Conservation (phyloP, 306 rosid species). For the Senna siamea region DNA sequence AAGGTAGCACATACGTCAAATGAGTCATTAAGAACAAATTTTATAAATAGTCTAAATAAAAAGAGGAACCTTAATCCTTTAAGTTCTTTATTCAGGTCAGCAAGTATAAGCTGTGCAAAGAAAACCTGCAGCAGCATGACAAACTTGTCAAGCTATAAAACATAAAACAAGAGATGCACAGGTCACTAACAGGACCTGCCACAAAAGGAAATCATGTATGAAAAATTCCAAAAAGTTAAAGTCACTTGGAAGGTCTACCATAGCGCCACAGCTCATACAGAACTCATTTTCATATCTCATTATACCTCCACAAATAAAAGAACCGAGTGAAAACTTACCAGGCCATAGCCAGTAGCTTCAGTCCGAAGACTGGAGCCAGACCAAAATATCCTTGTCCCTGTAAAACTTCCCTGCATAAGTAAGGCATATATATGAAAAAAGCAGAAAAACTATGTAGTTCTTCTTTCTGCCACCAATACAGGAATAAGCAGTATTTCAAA, state of each 20-base stretch:
- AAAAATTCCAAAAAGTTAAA: not conserved
- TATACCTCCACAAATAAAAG: constrained; percentile 35
- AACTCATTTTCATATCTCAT: constrained; percentile 24
- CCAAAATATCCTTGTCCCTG: constrained; percentile 98
- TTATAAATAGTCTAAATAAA: constrained; percentile 33
- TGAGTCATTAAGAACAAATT: constrained; percentile 33
- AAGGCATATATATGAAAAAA: constrained; percentile 55
- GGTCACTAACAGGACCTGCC: not conserved
- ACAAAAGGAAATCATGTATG: constrained; percentile 24
- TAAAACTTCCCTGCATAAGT: constrained; percentile 98
- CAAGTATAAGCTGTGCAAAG: constrained; percentile 96
- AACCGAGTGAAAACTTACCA: constrained; percentile 66
- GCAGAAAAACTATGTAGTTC: constrained; percentile 28
- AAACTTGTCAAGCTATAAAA: constrained; percentile 35
- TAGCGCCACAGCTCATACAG: constrained; percentile 15
- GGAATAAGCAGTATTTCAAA: constrained; percentile 26
- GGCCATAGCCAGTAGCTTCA: constrained; percentile 99
- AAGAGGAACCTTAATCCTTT: constrained; percentile 90
- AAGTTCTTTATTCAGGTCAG: constrained; percentile 96
- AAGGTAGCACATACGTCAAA: constrained; percentile 6
- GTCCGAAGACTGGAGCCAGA: constrained; percentile 99
- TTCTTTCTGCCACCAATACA: constrained; percentile 31
- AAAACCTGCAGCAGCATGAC: constrained; percentile 76
- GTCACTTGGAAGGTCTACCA: constrained; percentile 4
- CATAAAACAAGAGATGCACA: constrained; percentile 20